Evolutionary conservation across 179 eudicot genomes (phyloP).

Genomic region (Nepenthes alata): DNA sequence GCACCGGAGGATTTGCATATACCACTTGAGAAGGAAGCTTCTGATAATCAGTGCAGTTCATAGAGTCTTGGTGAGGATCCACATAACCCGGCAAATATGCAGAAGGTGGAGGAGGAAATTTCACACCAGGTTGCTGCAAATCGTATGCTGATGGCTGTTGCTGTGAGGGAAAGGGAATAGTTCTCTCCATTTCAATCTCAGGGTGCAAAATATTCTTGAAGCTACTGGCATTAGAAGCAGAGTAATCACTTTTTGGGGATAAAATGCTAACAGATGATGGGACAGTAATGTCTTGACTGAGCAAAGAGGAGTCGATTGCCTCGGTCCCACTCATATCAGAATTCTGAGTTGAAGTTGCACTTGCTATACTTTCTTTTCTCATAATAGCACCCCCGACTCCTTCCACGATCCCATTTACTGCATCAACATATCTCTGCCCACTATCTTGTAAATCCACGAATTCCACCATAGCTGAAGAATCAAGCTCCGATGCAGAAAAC

Average conservation of each 20-base stretch:
- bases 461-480: conserved; percentile 36
- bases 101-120: conserved; percentile 30
- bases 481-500: conserved; percentile 58
- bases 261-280: conserved; percentile 22
- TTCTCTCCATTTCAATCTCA: conserved; percentile 40
- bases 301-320: conserved; percentile 25
- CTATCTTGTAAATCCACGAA: conserved; percentile 48
- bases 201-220: conserved; percentile 23
- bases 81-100: conserved; percentile 43
- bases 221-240: conserved; percentile 27
- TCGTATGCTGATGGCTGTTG: conserved; percentile 28
- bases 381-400: conserved; percentile 29
- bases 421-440: conserved; percentile 73
- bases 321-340: conserved; percentile 75
- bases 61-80: conserved; percentile 50
- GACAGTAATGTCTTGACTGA: conserved; percentile 33
- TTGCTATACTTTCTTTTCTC: conserved; percentile 62
- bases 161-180: conserved; percentile 26
- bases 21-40: conserved; percentile 49
- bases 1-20: conserved; percentile 38
- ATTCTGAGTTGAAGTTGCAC: conserved; percentile 68
- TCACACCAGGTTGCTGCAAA: conserved; percentile 26
- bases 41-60: conserved; percentile 30
- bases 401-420: conserved; percentile 64
- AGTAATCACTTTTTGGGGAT: conserved; percentile 38